Evolutionary conservation across 257 asterid species (phyloP), one percentile per base, ranked within the genome.

Genomic region (Leptodermis oblonga): DNA sequence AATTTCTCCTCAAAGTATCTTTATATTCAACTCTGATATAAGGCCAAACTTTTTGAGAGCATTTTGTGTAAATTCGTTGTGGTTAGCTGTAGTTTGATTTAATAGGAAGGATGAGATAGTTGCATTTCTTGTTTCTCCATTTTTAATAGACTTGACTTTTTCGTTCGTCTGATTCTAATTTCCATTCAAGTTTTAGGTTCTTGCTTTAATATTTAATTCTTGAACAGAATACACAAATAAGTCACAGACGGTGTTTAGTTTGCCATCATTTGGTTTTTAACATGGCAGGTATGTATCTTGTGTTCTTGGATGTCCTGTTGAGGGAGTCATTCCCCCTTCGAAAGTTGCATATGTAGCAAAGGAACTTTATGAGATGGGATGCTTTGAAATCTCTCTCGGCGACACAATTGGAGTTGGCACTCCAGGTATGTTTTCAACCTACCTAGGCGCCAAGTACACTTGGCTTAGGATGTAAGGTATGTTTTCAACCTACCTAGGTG

Each of bases 351-450:
- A 90, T 73, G 86, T 92, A 71, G 95, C 97, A 18, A 88, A 85
- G 83, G 95, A 90, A 75, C 98, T 92, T 77, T 92, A 90, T 61
- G 86, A 92, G 68, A 90, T 88, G 97, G 98, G 97, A 60, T 92
- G 98, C 79, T 90, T 85, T 51, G 97, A 92, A 81, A 90, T 92
- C 72, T 92, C 97, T 39, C 95, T 92, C 58, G 98, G 90, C 39
- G 97, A 92, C 81, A 90, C 98, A 59, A 80, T 83, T n/a, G 97
- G 97, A 74, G 86, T 86, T 62, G 98, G 89, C 53, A 92, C 96
- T 73, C 96, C 97, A 36, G 95, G 98, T 90, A 84, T 59, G 22
- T 64, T 63, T 34, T 58, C 62, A 17, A n/a, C n/a, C n/a, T n/a
- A 34, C 46, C 56, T 51, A 20, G 15, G 39, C 43, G 10, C 30